Evolutionary conservation across 2,329 filamentous ascomycete species (phyloP).

Genomic region (Microsporum ferrugineum): DNA sequence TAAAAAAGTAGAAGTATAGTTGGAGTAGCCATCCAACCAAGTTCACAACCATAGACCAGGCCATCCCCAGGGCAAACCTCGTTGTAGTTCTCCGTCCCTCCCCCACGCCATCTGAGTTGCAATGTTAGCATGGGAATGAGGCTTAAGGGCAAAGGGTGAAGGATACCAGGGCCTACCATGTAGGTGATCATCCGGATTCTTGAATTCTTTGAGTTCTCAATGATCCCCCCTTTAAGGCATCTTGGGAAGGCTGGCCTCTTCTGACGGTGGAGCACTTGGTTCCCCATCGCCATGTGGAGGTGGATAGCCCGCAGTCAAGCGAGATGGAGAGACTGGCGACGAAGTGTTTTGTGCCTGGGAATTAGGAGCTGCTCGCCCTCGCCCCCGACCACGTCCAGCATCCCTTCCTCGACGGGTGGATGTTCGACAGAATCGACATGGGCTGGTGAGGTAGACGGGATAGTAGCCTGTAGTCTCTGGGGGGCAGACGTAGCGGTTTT

Average conservation of each 20-base stretch:
- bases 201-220: background rate
- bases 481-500: conserved; percentile 14
- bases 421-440: conserved; percentile 13
- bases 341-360: background rate
- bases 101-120: background rate
- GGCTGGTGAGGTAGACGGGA: conserved; percentile 9
- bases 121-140: background rate
- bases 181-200: background rate
- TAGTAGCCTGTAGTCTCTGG: conserved; percentile 10
- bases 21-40: background rate
- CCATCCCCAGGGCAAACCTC: background rate
- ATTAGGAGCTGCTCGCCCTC: background rate
- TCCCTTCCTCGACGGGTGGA: background rate
- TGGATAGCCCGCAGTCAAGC: background rate
- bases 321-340: background rate
- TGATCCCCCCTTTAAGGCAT: background rate
- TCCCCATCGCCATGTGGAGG: background rate
- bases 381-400: background rate
- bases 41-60: background rate
- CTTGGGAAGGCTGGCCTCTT: background rate
- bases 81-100: background rate
- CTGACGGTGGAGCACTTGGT: background rate
- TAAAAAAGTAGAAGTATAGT: background rate
- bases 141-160: background rate
- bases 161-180: background rate